Evolutionary conservation across 140 eudicot genomes (phyloP).

Genomic region (Oenanthe javanica): DNA sequence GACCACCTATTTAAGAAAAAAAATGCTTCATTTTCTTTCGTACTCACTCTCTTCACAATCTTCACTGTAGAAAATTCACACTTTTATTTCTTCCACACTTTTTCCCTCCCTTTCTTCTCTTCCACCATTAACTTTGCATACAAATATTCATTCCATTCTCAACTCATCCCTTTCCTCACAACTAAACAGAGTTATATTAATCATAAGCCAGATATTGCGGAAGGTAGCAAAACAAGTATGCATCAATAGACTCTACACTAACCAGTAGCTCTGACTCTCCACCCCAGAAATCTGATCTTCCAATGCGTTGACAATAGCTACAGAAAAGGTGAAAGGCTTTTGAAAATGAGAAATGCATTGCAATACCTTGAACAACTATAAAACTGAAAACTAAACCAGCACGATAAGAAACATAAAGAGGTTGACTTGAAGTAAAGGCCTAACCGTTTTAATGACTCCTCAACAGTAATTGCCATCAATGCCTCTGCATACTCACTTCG

Average conservation of each 20-base stretch:
- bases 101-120: background rate
- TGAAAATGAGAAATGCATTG: background rate
- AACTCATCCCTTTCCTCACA: background rate
- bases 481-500: constrained; percentile 67
- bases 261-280: constrained; percentile 97
- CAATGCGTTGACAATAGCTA: constrained; percentile 93
- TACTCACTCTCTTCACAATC: background rate
- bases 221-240: background rate
- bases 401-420: background rate
- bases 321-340: constrained; percentile 14
- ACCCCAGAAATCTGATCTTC: constrained; percentile 94
- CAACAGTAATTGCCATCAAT: constrained; percentile 80
- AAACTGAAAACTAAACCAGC: background rate
- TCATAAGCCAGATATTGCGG: background rate
- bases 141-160: background rate
- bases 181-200: background rate
- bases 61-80: background rate
- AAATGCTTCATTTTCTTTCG: background rate
- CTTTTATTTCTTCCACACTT: background rate
- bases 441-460: constrained; percentile 78
- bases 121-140: background rate
- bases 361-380: constrained; percentile 2
- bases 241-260: constrained; percentile 20
- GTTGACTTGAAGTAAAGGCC: constrained; percentile 13
- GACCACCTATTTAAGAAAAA: background rate